Evolutionary conservation across 192 early-diverging fungal species (phyloP), one percentile per base, ranked within the genome.

Genomic region (Entomortierella chlamydospora): DNA sequence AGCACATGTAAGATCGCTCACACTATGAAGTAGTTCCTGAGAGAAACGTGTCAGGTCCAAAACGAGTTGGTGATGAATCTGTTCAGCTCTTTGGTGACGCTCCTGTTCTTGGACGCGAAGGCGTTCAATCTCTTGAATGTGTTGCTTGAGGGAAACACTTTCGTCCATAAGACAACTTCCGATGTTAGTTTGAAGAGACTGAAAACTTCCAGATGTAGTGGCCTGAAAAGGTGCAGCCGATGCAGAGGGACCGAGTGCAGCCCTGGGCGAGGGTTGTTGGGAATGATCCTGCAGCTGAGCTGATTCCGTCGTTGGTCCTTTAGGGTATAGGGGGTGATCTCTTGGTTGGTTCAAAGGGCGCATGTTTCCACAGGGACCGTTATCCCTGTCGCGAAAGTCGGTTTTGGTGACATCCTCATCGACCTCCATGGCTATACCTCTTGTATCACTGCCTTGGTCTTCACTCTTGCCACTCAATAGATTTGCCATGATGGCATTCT

Each of bases 141-240:
- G 68, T 39, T 79, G 76, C 34, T 79, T 79, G 3, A 79, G 43
- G 20, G 33, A 70, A 2, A 79, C 49, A 23, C 68, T 62, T 31
- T 79, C 76, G 31, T 79, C 76, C 30, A 79, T 37, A 30, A 70
- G 37, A 42, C 56, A 47, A 8, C 49, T 41, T 11, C 51, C 52
- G 20, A 79, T 56, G 31, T 66, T 51, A 17, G 76, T 42, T 17
- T 64, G 12, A 15, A 79, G 47, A 1, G 68, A 61, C n/a, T 70
- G 76, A n/a, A 68, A 62, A 49, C 62, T 70, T 8, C 62, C 76
- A 1, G 76, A 65, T 47, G 60, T 42, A 26, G 76, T 79, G 0
- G 76, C 76, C 8, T 64, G 57, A 39, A 68, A 33, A 23, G 73
- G 64, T 1, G 56, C 22, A 1, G 51, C 11, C 11, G 61, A 69